These are phyloP conservation scores for Backusella psychrophila DNA, from an alignment of 192 early-diverging fungal species.

Conservation along the genomic window DNA sequence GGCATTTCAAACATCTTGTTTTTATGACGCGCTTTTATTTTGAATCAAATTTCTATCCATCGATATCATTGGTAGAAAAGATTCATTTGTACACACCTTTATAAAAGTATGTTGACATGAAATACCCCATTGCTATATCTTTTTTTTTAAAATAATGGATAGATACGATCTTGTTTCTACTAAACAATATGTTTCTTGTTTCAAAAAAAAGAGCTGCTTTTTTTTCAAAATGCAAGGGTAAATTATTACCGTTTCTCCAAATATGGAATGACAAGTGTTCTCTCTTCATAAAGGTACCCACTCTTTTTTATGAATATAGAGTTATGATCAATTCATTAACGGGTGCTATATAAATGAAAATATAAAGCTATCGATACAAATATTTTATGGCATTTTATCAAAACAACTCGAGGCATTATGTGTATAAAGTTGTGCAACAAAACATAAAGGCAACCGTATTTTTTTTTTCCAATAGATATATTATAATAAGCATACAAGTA, in stretches of 20 bases:
- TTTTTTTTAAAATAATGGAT: no score
- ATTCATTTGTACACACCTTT: neutral
- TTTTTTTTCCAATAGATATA: neutral
- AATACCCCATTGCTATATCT: no score
- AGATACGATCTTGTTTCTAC: no score
- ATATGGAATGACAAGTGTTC: neutral
- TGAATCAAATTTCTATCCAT: neutral
- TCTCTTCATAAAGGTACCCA: neutral
- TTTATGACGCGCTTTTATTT: neutral
- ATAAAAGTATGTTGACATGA: neutral
- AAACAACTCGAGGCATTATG: neutral
- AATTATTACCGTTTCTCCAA: neutral
- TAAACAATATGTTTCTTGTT: neutral
- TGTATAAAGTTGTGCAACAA: no score
- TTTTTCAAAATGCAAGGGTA: neutral
- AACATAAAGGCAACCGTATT: no score
- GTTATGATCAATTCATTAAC: no score
- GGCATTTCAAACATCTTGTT: no score
- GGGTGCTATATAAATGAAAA: neutral
- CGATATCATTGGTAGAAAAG: neutral
- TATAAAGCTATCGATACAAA: neutral
- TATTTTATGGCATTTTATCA: neutral
- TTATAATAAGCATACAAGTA: no score
- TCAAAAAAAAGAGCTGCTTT: neutral
- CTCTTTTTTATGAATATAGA: neutral